phyloP scores from a whole-genome alignment of 768 basidiomycete genomes.

The Asterophora lycoperdoides region DNA sequence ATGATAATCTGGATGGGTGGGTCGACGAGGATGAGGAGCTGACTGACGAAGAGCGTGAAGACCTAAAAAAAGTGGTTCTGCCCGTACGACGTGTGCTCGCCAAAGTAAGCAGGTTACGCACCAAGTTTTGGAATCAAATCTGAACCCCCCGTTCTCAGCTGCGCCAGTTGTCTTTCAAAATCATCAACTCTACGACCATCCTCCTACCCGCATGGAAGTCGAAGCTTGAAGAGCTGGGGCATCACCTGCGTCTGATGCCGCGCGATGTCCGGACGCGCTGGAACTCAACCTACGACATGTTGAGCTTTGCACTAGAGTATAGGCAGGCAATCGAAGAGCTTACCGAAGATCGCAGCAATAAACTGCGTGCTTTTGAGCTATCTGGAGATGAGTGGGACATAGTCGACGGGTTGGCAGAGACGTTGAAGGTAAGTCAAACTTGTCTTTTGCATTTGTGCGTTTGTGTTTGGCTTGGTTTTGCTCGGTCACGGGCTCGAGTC shows the following conservation, averaged over 20 bases:
- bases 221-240: background rate
- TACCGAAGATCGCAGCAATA: constrained; percentile 11
- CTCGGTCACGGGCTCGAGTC: too few relatives aligned
- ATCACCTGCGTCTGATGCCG: constrained; percentile 18
- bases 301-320: constrained; percentile 26
- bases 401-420: constrained; percentile 17
- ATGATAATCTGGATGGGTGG: constrained; percentile 21
- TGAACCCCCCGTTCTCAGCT: constrained; percentile 15
- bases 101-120: constrained; percentile 26
- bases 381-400: constrained; percentile 23
- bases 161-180: constrained; percentile 16
- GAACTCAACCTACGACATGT: too few relatives aligned
- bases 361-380: constrained; percentile 16
- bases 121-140: background rate
- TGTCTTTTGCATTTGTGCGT: background rate
- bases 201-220: too few relatives aligned
- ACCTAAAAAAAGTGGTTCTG: constrained; percentile 14
- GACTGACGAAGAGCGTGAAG: constrained; percentile 10
- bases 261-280: constrained; percentile 32
- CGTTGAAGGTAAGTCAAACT: constrained; percentile 23
- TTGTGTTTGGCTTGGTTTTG: too few relatives aligned
- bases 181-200: constrained; percentile 9
- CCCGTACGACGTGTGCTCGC: constrained; percentile 26
- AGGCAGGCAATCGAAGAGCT: constrained; percentile 19
- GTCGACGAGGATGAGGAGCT: constrained; percentile 14